Evolutionary conservation across 305 asterid genomes (phyloP).

Genomic region (Fraxinus latifolia): DNA sequence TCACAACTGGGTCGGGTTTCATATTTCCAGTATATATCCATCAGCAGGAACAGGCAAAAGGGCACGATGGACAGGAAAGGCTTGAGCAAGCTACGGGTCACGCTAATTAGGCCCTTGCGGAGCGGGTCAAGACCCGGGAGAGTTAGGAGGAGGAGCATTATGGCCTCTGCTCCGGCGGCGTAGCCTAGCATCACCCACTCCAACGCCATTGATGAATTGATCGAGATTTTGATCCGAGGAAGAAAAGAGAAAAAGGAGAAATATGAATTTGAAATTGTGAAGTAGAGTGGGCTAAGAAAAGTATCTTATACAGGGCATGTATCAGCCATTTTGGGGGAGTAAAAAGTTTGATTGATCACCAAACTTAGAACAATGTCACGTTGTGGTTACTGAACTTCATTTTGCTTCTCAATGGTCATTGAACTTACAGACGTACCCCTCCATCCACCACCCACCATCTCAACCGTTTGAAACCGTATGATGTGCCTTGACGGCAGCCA

Average conservation of each 20-base stretch:
- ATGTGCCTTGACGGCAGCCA: no score
- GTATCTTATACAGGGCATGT: constrained; percentile 12
- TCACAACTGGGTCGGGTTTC: constrained; percentile 76
- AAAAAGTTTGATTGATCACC: no score
- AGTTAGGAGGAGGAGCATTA: constrained; percentile 83
- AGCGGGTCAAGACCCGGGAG: constrained; percentile 68
- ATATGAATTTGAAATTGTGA: constrained; percentile 12
- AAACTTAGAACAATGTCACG: no score
- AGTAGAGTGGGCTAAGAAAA: constrained; percentile 23
- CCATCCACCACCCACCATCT: no score
- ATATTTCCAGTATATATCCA: constrained; percentile 95
- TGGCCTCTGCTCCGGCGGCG: constrained; percentile 88
- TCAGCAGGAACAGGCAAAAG: constrained; percentile 74
- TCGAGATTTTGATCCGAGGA: constrained; percentile 4
- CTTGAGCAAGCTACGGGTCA: constrained; percentile 68
- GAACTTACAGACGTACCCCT: no score
- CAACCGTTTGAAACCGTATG: no score
- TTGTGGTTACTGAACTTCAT: no score
- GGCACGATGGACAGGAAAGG: constrained; percentile 80
- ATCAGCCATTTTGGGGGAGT: neutral
- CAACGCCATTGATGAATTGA: constrained; percentile 53
- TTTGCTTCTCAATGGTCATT: no score
- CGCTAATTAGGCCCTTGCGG: constrained; percentile 81
- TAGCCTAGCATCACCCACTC: constrained; percentile 92
- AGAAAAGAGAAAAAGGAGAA: neutral